phyloP scores from a whole-genome alignment of 2,329 filamentous ascomycete species.

The Byssoonygena ceratinophila region DNA sequence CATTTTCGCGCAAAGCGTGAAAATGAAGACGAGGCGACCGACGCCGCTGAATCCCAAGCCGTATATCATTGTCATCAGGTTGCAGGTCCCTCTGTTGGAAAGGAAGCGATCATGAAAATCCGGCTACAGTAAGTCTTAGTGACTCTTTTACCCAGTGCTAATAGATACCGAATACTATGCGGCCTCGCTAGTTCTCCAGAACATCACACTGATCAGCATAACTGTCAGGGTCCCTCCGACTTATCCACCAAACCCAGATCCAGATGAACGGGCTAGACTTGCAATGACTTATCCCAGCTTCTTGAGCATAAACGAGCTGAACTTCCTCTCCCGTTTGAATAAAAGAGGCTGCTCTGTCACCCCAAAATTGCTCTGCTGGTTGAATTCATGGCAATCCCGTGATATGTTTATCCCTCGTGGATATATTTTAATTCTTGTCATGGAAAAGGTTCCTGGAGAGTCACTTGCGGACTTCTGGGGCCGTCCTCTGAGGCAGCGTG shows the following conservation, averaged over 20 bases:
- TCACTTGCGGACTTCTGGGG: conserved; percentile 5
- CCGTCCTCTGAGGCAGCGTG: neutral
- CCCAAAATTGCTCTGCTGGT: neutral
- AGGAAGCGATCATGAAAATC: conserved; percentile 12
- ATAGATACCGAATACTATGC: no score
- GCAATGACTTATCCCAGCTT: neutral
- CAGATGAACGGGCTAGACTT: neutral
- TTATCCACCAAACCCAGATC: neutral
- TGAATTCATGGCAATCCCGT: neutral
- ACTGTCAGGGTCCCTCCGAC: neutral
- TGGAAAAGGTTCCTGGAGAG: conserved; percentile 14
- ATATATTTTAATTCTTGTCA: conserved; percentile 11
- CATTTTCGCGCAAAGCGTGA: neutral
- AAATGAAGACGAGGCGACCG: neutral
- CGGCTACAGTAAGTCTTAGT: conserved; percentile 10
- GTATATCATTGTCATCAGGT: conserved; percentile 12
- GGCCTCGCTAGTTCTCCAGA: neutral
- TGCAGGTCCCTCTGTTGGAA: conserved; percentile 1
- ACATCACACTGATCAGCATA: neutral
- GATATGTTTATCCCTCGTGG: conserved; percentile 9
- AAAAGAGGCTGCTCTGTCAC: neutral
- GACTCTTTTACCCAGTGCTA: no score
- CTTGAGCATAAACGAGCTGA: neutral
- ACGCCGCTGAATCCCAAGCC: conserved; percentile 4
- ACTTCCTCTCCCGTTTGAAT: neutral